phyloP scores from a whole-genome alignment of 257 asterid genomes.

The Thymus quinquecostatus region DNA sequence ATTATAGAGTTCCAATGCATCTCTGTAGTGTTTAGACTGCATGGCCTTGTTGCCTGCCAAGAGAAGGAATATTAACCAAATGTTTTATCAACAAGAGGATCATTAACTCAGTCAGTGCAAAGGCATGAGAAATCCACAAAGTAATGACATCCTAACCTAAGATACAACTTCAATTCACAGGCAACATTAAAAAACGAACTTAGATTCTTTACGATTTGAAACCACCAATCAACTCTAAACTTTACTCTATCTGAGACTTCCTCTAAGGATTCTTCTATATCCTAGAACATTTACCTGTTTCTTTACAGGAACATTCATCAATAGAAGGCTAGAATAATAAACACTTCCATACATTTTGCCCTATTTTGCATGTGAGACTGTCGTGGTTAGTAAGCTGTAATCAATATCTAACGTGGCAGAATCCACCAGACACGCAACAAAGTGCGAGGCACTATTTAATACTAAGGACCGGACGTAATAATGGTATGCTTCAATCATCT shows the following conservation, averaged over 20 bases:
- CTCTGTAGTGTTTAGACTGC: conserved; percentile 66
- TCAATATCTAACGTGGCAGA: neutral
- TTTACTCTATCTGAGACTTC: neutral
- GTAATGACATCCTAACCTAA: neutral
- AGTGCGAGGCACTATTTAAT: neutral
- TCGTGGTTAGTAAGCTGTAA: neutral
- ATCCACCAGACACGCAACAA: neutral
- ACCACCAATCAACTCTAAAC: neutral
- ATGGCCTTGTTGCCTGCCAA: conserved; percentile 71
- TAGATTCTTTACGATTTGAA: neutral
- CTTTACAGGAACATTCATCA: neutral
- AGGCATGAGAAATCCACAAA: neutral
- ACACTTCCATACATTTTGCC: neutral
- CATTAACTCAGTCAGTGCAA: neutral
- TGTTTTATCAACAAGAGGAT: neutral
- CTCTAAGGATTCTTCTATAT: neutral
- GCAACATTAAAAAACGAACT: neutral
- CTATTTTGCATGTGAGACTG: neutral
- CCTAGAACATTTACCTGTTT: neutral
- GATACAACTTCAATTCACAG: neutral
- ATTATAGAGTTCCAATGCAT: conserved; percentile 78
- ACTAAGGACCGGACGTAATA: neutral
- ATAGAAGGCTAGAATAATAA: neutral
- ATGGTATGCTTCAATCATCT: neutral
- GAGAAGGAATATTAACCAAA: conserved; percentile 2